Conservation (phyloP, 257 asterid species). For the Lavandula angustifolia region DNA sequence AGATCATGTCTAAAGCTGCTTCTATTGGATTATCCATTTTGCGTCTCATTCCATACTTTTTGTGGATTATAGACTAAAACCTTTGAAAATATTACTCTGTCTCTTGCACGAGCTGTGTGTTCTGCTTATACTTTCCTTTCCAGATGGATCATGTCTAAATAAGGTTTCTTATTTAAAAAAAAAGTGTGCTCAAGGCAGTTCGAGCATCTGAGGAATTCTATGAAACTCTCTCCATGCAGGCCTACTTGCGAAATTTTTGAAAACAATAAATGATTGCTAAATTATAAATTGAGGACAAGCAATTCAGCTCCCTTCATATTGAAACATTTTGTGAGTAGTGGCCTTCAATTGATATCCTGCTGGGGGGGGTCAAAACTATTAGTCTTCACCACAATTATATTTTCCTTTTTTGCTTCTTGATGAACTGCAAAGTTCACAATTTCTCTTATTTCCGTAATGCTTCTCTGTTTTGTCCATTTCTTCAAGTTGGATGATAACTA, state of each 20-base stretch:
- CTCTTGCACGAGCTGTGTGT: conserved; percentile 2
- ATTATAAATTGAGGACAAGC: background rate
- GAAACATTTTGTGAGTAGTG: background rate
- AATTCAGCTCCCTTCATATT: background rate
- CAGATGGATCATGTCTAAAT: background rate
- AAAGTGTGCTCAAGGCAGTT: background rate
- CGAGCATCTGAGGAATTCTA: conserved; percentile 4
- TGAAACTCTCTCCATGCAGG: background rate
- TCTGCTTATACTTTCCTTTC: background rate
- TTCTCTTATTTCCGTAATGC: background rate
- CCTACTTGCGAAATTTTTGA: background rate
- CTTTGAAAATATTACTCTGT: background rate
- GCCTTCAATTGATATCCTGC: background rate
- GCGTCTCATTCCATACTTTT: too few relatives aligned
- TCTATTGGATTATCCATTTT: too few relatives aligned
- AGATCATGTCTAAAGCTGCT: too few relatives aligned
- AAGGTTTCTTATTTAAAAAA: background rate
- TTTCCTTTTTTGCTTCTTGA: background rate
- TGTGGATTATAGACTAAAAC: too few relatives aligned
- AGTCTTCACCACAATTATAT: background rate
- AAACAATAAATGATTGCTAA: background rate
- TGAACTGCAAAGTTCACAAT: conserved; percentile 11
- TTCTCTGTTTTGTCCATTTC: conserved; percentile 8
- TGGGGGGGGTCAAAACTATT: background rate
- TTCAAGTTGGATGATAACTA: conserved; percentile 12